These are phyloP conservation scores for Nepenthes mirabilis DNA, from an alignment of 148 eudicot species.

Conservation along the genomic window DNA sequence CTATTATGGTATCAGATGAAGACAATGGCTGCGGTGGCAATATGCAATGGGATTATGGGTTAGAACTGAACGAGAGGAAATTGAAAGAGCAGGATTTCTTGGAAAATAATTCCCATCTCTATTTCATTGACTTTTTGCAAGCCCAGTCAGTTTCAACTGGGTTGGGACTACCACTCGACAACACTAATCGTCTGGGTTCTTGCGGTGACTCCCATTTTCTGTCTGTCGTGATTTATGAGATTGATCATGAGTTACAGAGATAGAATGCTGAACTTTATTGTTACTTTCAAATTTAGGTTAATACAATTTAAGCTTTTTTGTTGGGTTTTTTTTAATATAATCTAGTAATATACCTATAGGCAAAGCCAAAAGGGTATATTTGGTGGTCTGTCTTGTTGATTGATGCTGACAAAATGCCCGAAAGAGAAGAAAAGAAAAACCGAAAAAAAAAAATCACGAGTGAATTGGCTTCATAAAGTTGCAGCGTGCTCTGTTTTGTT, in stretches of 20 bases:
- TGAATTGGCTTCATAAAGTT: too few relatives aligned
- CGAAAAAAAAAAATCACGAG: too few relatives aligned
- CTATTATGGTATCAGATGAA: slow-evolving; percentile 13
- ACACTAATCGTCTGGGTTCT: slow-evolving; percentile 27
- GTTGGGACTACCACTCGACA: slow-evolving; percentile 41
- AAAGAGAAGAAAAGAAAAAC: too few relatives aligned
- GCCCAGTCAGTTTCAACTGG: slow-evolving; percentile 53
- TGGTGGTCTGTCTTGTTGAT: too few relatives aligned
- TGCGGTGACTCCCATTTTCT: slow-evolving; percentile 40
- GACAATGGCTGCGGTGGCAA: background rate
- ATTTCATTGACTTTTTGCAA: slow-evolving; percentile 40
- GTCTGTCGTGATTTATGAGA: slow-evolving; percentile 30
- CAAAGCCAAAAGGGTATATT: too few relatives aligned
- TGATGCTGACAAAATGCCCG: too few relatives aligned
- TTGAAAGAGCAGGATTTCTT: slow-evolving; percentile 47
- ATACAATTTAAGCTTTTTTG: background rate
- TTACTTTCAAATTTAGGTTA: slow-evolving; percentile 49
- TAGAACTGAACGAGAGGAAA: slow-evolving; percentile 13
- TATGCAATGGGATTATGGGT: too few relatives aligned
- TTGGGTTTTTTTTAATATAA: background rate
- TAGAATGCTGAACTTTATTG: slow-evolving; percentile 55
- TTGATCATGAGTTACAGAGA: slow-evolving; percentile 40
- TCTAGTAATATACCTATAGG: too few relatives aligned
- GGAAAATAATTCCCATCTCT: slow-evolving; percentile 48
- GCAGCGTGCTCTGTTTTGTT: too few relatives aligned